Base-by-base conservation (phyloP, 2,329 filamentous ascomycete genomes). In the Ophiostoma fasciatum region DNA sequence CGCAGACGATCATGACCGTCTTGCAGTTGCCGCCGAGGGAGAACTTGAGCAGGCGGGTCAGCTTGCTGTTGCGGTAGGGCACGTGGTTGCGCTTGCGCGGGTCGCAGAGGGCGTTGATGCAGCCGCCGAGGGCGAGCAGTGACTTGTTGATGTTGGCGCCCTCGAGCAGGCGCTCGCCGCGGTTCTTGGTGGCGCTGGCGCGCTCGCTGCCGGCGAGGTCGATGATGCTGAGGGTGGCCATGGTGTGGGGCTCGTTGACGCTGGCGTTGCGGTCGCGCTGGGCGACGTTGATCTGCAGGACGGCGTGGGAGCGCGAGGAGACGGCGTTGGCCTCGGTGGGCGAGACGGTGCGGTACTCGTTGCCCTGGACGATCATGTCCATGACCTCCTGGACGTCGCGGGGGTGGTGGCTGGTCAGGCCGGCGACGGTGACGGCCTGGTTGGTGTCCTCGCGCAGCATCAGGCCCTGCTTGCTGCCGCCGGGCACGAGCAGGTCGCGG, bases 71-170 rank as follows among this genome's bases (percentile, higher is more conserved):
- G 48, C 90, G 76, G 61, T 98, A 98, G 1, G 90, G 90, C 12
- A 98, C 82, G 56, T 98, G 90, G 46, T 92, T 90, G 45, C 75
- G 79, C 60, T 90, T 93, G 35, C 84, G 74, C 5, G 82, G 75
- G 52, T 98, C 90, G 60, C 90, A 98, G 13, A 98, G 74, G 5
- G 90, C 92, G 50, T 98, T 98, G 66, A 98, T 98, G 60, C 90
- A 98, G 58, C 88, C 88, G 43, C 90, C 90, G 8, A 98, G 64
- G 0, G 90, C 88, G 13, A 98, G 74, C 3, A 98, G 68, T 2
- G 90, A 98, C 54, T 96, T 94, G 72, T 98, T 98, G 71, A 98
- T 98, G 58, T 98, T 98, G 49, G 90, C 90, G 44, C 90, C 90
- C 58, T 98, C 90, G 12, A 87, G 67, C 26, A 98, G 63, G 26